These are phyloP conservation scores for Mycothermus thermophilus DNA, from an alignment of 495 filamentous ascomycete genomes.

Conservation along the genomic window DNA sequence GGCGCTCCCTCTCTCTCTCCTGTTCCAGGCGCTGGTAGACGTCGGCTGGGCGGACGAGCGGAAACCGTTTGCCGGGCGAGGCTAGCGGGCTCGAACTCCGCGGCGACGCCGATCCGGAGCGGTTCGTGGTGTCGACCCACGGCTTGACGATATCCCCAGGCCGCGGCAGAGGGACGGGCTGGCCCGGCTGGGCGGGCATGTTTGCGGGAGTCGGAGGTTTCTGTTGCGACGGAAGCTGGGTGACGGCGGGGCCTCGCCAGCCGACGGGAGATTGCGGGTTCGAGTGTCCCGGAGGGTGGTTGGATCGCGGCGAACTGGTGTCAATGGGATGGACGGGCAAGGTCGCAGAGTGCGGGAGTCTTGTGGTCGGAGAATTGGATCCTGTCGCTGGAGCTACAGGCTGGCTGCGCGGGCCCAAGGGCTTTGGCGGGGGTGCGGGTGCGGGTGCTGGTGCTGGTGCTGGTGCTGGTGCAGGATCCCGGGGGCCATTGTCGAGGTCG, in stretches of 20 bases:
- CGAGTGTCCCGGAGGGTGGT: too few relatives aligned
- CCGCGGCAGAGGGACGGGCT: constrained; percentile 9
- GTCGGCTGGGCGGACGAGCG: constrained; percentile 63
- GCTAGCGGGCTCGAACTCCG: constrained; percentile 8
- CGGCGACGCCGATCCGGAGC: constrained; percentile 28
- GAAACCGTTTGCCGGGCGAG: constrained; percentile 32
- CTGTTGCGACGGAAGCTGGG: too few relatives aligned
- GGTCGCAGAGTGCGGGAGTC: constrained; percentile 6
- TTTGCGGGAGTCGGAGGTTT: too few relatives aligned
- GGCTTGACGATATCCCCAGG: constrained; percentile 6
- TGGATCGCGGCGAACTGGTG: too few relatives aligned
- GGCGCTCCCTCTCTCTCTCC: constrained; percentile 44
- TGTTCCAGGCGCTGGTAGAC: constrained; percentile 64
- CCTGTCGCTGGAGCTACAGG: constrained; percentile 7
- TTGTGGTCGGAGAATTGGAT: constrained; percentile 5
- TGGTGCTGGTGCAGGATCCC: too few relatives aligned
- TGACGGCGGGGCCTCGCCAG: too few relatives aligned
- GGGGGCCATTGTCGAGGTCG: too few relatives aligned
- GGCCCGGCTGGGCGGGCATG: too few relatives aligned
- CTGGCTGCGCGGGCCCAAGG: constrained; percentile 13
- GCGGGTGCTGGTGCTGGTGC: constrained; percentile 29
- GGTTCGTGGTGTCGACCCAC: constrained; percentile 17
- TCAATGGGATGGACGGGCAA: too few relatives aligned
- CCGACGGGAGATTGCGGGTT: too few relatives aligned
- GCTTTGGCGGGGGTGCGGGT: constrained; percentile 23